Evolutionary conservation across 1,284 basidiomycete species (phyloP).

Genomic region (Fistulina hepatica): DNA sequence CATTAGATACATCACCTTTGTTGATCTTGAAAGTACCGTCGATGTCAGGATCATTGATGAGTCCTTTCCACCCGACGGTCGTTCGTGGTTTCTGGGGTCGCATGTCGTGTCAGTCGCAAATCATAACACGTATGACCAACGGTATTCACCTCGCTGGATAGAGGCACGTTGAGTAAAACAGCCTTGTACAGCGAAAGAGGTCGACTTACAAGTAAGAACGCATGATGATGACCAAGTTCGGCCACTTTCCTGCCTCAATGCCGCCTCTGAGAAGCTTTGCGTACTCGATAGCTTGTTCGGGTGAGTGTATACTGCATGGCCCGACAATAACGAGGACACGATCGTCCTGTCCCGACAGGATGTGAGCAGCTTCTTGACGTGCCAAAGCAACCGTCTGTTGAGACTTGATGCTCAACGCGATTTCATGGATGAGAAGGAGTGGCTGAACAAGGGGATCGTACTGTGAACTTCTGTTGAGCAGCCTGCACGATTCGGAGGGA

Average conservation of each 20-base stretch:
- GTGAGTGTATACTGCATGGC: constrained; percentile 92
- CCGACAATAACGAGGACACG: constrained; percentile 86
- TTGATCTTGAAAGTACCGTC: constrained; percentile 96
- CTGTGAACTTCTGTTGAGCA: no score
- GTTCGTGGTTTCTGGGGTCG: constrained; percentile 78
- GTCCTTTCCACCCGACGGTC: constrained; percentile 83
- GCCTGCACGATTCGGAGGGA: no score
- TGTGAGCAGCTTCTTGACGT: constrained; percentile 67
- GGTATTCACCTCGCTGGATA: constrained; percentile 37
- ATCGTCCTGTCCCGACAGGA: constrained; percentile 77
- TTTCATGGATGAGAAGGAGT: constrained; percentile 77
- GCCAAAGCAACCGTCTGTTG: constrained; percentile 67
- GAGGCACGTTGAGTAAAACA: constrained; percentile 8
- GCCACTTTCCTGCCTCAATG: constrained; percentile 49
- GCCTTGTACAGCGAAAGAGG: constrained; percentile 4
- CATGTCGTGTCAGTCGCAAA: no score
- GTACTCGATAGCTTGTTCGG: constrained; percentile 86
- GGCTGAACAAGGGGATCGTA: constrained; percentile 93
- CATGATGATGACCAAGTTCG: constrained; percentile 88
- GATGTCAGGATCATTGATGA: constrained; percentile 86
- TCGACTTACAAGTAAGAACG: constrained; percentile 84
- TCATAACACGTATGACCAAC: constrained; percentile 6
- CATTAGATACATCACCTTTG: constrained; percentile 40
- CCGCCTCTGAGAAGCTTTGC: constrained; percentile 67
- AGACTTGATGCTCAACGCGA: constrained; percentile 48